Base-by-base conservation (phyloP, 1,284 basidiomycete genomes). In the Retiboletus fuscus region DNA sequence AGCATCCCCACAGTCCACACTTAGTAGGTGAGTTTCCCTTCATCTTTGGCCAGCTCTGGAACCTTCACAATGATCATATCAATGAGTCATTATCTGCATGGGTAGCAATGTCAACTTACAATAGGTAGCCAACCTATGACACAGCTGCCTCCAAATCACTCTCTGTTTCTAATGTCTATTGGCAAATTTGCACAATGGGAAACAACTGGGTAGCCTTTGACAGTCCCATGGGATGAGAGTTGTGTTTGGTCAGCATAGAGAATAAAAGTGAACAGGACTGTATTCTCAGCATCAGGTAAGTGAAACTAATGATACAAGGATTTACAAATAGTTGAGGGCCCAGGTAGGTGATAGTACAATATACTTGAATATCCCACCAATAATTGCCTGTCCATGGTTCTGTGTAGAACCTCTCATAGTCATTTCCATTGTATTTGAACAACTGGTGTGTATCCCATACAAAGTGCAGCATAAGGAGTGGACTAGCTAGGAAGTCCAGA, bases 191-290 rank as follows among this genome's bases (percentile, higher is more conserved):
- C 82, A 64, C 82, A 75, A 12, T 76, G 71, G 0, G 81, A 84
- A 34, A 87, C 73, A 0, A 87, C 79, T 2, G 86, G 85, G 76
- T 87, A 86, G 0, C 82, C 86, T 69, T 84, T 84, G 24, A 73
- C 76, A 5, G 81, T 84, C 0, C 86, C 83, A 74, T 86, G 87
- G 0, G 81, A 82, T 0, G 83, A 87, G 0, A 88, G 74, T 15
- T 80, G 76, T 5, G 83, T 85, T 69, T 87, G 86, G 69, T 88
- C 84, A 5, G 84, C 83, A 81, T 86, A 88, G 0, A 88, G 55
- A 18, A 81, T 78, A 34, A 80, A 74, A 0, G 62, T 66, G 6
- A 83, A 62, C 1, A 78, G 79, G 5, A 65, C 44, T n/a, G 70
- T 39, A 16, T 72, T 65, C 5, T 15, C 13, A 16, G 43, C 57